Conservation (phyloP, 495 filamentous ascomycete genomes). For the Xylaria intraflava region DNA sequence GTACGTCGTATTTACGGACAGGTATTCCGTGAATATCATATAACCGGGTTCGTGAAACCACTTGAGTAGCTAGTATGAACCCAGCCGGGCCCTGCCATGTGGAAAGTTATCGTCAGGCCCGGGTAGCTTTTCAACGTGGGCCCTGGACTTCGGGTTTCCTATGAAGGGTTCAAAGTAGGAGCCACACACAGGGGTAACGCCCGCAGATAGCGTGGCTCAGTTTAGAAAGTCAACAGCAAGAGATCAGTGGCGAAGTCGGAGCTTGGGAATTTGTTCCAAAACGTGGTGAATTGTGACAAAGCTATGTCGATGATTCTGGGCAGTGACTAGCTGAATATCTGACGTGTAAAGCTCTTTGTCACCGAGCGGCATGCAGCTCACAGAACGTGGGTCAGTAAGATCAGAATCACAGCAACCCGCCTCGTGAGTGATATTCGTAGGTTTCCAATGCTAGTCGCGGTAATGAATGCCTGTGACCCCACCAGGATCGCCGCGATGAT, state of each 20-base stretch:
- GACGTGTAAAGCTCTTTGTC: neutral
- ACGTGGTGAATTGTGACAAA: conserved; percentile 28
- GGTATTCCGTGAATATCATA: neutral
- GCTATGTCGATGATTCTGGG: conserved; percentile 1
- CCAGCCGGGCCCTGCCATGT: conserved; percentile 27
- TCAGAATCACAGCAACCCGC: conserved; percentile 24
- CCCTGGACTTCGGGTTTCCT: conserved; percentile 36
- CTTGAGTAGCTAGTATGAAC: conserved; percentile 30
- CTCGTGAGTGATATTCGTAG: conserved; percentile 30
- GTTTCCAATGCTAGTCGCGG: conserved; percentile 30
- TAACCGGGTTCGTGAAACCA: conserved; percentile 11
- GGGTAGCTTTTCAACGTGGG: conserved; percentile 31
- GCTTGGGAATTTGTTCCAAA: conserved; percentile 13
- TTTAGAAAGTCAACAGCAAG: conserved; percentile 29
- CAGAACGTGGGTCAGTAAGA: conserved; percentile 34
- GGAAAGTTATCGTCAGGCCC: conserved; percentile 3
- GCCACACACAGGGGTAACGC: conserved; percentile 38
- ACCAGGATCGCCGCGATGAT: conserved; percentile 28
- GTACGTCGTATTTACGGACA: neutral
- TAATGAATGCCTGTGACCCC: conserved; percentile 35
- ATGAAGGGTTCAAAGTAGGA: conserved; percentile 45
- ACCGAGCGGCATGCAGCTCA: conserved; percentile 15
- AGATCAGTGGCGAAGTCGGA: conserved; percentile 21
- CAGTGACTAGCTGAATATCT: conserved; percentile 18
- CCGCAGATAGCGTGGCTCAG: conserved; percentile 33